Evolutionary conservation across 2,329 filamentous ascomycete species (phyloP).

Genomic region (Pseudogymnoascus sp.): DNA sequence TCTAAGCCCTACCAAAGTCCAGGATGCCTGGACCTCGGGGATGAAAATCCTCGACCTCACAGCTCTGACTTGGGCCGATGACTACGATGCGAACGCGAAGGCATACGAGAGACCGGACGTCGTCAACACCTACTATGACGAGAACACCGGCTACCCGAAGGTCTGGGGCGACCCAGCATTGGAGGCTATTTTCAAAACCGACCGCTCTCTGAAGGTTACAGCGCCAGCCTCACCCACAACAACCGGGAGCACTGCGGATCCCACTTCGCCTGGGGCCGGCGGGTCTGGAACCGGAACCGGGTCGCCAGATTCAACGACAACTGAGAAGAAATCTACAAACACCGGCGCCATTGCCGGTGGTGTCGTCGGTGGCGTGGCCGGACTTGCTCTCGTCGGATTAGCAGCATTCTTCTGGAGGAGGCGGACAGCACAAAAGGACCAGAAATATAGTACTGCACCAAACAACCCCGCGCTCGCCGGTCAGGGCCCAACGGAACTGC

Average conservation of each 20-base stretch:
- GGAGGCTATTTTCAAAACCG: conserved; percentile 4
- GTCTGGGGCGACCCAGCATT: conserved; percentile 1
- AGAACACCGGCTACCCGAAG: neutral
- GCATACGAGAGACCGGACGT: conserved; percentile 14
- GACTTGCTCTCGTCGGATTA: conserved; percentile 16
- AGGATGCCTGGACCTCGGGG: conserved; percentile 4
- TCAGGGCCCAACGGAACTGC: neutral
- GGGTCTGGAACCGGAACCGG: neutral
- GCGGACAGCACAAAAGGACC: neutral
- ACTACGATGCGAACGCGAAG: conserved; percentile 12
- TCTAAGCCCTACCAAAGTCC: neutral
- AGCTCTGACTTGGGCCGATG: conserved; percentile 12
- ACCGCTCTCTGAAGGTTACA: conserved; percentile 3
- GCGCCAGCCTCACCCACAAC: neutral
- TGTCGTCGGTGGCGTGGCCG: conserved; percentile 19
- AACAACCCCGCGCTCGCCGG: neutral
- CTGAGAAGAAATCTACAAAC: conserved; percentile 6
- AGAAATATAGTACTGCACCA: neutral
- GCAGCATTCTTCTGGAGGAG: conserved; percentile 16
- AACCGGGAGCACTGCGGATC: neutral
- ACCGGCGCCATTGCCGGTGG: conserved; percentile 20
- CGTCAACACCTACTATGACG: conserved; percentile 16
- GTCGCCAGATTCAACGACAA: neutral
- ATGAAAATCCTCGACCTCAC: conserved; percentile 19
- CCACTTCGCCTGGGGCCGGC: neutral